These are phyloP conservation scores for Xerocomellus intermedius DNA, from an alignment of 768 basidiomycete species.

Conservation along the genomic window DNA sequence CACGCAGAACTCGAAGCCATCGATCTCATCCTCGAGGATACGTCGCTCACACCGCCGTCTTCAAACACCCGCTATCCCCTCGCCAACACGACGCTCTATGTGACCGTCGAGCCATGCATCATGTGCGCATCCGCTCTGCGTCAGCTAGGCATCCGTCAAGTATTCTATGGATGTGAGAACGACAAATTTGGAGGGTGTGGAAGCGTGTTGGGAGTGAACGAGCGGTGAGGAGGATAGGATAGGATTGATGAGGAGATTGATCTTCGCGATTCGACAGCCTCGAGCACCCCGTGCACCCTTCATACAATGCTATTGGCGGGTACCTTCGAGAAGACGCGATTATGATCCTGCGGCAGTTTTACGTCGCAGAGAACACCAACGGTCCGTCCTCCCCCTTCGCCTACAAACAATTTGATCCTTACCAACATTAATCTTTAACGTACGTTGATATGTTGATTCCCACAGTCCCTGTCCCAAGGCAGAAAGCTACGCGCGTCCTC, in stretches of 20 bases:
- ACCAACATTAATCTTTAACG: constrained; percentile 1
- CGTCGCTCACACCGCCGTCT: constrained; percentile 49
- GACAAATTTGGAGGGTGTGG: constrained; percentile 97
- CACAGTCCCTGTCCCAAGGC: constrained; percentile 85
- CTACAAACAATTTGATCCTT: not conserved
- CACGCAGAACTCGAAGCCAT: constrained; percentile 98
- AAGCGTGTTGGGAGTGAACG: constrained; percentile 87
- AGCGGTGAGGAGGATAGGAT: constrained; percentile 46
- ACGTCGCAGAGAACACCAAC: constrained; percentile 89
- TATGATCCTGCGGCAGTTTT: constrained; percentile 82
- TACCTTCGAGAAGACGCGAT: constrained; percentile 83
- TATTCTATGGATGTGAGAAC: constrained; percentile 92
- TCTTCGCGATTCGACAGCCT: constrained; percentile 43
- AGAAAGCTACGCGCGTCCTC: constrained; percentile 78
- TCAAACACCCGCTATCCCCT: constrained; percentile 57
- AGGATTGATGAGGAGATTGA: not conserved
- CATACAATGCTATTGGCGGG: constrained; percentile 74
- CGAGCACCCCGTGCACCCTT: constrained; percentile 67
- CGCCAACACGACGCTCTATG: constrained; percentile 81
- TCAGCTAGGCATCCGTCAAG: constrained; percentile 87
- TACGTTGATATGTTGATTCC: constrained; percentile 8
- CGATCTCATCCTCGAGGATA: constrained; percentile 74
- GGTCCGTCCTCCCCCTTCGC: constrained; percentile 48
- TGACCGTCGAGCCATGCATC: constrained; percentile 98
- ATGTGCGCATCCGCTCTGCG: constrained; percentile 98